Evolutionary conservation across 805 yeast genomes (phyloP).

Genomic region (Metschnikowia dekortorum): DNA sequence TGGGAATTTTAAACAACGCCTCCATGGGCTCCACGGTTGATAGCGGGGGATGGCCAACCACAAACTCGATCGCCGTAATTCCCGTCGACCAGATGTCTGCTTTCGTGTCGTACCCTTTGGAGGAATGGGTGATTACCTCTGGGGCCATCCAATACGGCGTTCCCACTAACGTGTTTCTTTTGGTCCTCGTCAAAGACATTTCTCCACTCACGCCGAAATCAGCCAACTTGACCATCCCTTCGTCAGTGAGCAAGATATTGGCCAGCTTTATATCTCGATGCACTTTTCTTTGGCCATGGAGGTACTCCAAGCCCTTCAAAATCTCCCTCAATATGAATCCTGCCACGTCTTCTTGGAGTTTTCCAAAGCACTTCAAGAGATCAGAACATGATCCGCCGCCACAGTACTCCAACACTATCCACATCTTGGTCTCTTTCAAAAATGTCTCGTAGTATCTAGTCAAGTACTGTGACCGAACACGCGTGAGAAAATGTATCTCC

Average conservation of each 20-base stretch:
- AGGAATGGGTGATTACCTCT: conserved; percentile 60
- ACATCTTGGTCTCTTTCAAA: conserved; percentile 62
- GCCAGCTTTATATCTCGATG: conserved; percentile 93
- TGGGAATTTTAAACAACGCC: conserved; percentile 68
- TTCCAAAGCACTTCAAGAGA: conserved; percentile 52
- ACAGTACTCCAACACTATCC: conserved; percentile 93
- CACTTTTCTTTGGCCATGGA: conserved; percentile 70
- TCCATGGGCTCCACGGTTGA: conserved; percentile 71
- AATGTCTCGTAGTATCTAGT: conserved; percentile 61
- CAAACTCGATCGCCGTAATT: conserved; percentile 81
- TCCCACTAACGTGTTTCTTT: conserved; percentile 80
- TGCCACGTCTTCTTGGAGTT: conserved; percentile 52
- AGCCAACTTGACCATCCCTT: conserved; percentile 73
- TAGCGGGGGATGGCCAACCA: conserved; percentile 79
- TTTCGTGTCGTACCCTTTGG: conserved; percentile 68
- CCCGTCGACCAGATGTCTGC: conserved; percentile 98
- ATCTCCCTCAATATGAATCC: conserved; percentile 53
- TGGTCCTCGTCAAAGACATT: conserved; percentile 47
- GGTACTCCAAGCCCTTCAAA: conserved; percentile 66
- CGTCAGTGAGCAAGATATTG: conserved; percentile 67
- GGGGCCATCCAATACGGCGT: conserved; percentile 99
- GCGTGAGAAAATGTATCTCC: conserved; percentile 65
- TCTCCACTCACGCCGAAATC: conserved; percentile 95
- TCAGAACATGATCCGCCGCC: conserved; percentile 92
- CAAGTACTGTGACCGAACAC: conserved; percentile 43